These are phyloP conservation scores for Eucalyptus albens DNA, from an alignment of 345 rosid genomes.

Conservation along the genomic window DNA sequence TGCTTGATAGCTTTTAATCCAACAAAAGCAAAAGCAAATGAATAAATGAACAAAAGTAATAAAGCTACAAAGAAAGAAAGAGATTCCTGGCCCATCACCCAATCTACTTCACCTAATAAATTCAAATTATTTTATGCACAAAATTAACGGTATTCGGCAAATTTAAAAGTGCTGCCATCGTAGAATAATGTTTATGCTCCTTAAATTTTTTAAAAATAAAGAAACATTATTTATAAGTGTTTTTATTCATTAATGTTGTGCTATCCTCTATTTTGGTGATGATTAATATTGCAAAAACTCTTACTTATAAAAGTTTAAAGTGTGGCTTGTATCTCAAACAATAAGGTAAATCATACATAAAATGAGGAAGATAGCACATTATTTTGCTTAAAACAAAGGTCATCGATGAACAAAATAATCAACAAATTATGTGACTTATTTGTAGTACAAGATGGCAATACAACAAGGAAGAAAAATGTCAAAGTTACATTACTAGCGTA, in stretches of 20 bases:
- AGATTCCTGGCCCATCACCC: not conserved
- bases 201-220: not conserved
- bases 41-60: not conserved
- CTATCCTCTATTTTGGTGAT: not conserved
- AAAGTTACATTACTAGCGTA: accelerated
- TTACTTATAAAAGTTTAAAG: not conserved
- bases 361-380: not conserved
- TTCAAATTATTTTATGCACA: not conserved
- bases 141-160: not conserved
- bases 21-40: not conserved
- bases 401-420: not conserved
- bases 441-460: not conserved
- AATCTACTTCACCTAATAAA: not conserved
- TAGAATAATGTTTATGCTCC: not conserved
- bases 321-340: not conserved
- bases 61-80: not conserved
- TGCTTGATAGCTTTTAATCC: not conserved
- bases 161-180: not conserved
- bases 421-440: not conserved
- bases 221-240: not conserved
- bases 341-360: not conserved
- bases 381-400: not conserved
- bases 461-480: too few species aligned
- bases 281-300: not conserved
- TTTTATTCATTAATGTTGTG: not conserved